phyloP scores from a whole-genome alignment of 1,139 yeast genomes.

The Taphrina populina region DNA sequence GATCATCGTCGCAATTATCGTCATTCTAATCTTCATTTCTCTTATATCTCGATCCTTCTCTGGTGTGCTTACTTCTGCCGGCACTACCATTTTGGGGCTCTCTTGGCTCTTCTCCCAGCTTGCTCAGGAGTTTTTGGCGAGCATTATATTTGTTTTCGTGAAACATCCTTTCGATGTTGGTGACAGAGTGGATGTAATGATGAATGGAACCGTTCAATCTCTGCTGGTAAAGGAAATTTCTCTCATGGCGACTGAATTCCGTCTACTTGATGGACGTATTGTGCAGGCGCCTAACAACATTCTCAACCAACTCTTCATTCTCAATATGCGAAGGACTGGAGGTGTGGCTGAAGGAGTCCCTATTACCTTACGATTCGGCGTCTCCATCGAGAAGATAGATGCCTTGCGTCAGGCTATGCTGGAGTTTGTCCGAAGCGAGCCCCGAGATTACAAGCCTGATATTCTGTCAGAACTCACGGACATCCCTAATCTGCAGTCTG shows the following conservation, averaged over 20 bases:
- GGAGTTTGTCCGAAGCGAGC: slow-evolving; percentile 45
- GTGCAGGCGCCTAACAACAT: slow-evolving; percentile 48
- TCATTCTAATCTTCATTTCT: slow-evolving; percentile 48
- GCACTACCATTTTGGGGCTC: slow-evolving; percentile 48
- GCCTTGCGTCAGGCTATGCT: slow-evolving; percentile 43
- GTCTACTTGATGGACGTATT: slow-evolving; percentile 42
- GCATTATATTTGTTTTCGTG: slow-evolving; percentile 49
- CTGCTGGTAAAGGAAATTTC: slow-evolving; percentile 45
- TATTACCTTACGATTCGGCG: slow-evolving; percentile 43
- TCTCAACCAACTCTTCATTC: slow-evolving; percentile 48
- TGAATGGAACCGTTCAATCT: slow-evolving; percentile 40
- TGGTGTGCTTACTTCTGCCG: slow-evolving; percentile 50
- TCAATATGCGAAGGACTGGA: slow-evolving; percentile 48
- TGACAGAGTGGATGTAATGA: slow-evolving; percentile 45
- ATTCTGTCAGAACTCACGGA: slow-evolving; percentile 46
- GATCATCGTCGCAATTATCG: slow-evolving; percentile 45
- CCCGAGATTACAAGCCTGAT: slow-evolving; percentile 46
- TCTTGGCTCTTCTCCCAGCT: slow-evolving; percentile 49
- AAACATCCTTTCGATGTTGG: slow-evolving; percentile 51
- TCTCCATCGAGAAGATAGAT: slow-evolving; percentile 46
- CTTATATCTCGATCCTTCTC: slow-evolving; percentile 49
- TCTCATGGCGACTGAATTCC: slow-evolving; percentile 47
- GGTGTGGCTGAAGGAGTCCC: slow-evolving; percentile 42
- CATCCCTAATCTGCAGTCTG: slow-evolving; percentile 46
- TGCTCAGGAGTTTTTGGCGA: slow-evolving; percentile 48